These are phyloP conservation scores for Murraya paniculata DNA, from an alignment of 345 rosid species.

Conservation along the genomic window DNA sequence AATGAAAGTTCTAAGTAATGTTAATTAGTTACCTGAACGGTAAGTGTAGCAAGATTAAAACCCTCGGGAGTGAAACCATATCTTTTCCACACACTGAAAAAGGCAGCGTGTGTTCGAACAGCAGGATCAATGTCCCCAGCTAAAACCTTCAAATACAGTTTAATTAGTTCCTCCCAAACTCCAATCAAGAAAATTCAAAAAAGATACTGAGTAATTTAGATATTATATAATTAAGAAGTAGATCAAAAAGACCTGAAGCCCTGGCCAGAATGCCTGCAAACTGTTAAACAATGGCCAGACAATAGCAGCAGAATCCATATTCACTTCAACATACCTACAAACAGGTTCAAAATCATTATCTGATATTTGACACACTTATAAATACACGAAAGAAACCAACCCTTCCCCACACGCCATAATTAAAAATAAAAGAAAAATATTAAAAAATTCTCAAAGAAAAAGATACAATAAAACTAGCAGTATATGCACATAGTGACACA, in stretches of 20 bases:
- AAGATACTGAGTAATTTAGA: not conserved
- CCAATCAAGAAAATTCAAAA: not conserved
- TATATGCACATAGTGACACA: slow-evolving; percentile 25
- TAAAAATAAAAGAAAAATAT: no score
- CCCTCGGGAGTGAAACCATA: slow-evolving; percentile 98
- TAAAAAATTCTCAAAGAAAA: not conserved
- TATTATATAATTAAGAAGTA: slow-evolving; percentile 6
- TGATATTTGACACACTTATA: not conserved
- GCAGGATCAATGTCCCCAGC: slow-evolving; percentile 98
- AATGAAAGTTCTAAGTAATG: not conserved
- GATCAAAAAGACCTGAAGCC: slow-evolving; percentile 74
- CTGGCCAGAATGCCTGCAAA: slow-evolving; percentile 99
- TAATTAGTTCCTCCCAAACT: not conserved
- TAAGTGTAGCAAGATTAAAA: slow-evolving; percentile 83
- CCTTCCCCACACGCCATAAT: not conserved
- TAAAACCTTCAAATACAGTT: slow-evolving; percentile 61
- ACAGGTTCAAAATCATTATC: slow-evolving; percentile 15
- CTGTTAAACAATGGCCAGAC: slow-evolving; percentile 98
- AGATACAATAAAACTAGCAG: slow-evolving; percentile 2
- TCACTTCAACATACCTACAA: slow-evolving; percentile 95
- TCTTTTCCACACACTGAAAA: slow-evolving; percentile 92
- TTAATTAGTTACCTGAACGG: slow-evolving; percentile 52
- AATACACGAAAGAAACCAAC: not conserved
- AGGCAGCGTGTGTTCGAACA: slow-evolving; percentile 93
- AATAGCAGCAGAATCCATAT: slow-evolving; percentile 97